Evolutionary conservation across 805 yeast genomes (phyloP).

Genomic region (Metschnikowia drakensbergensis): DNA sequence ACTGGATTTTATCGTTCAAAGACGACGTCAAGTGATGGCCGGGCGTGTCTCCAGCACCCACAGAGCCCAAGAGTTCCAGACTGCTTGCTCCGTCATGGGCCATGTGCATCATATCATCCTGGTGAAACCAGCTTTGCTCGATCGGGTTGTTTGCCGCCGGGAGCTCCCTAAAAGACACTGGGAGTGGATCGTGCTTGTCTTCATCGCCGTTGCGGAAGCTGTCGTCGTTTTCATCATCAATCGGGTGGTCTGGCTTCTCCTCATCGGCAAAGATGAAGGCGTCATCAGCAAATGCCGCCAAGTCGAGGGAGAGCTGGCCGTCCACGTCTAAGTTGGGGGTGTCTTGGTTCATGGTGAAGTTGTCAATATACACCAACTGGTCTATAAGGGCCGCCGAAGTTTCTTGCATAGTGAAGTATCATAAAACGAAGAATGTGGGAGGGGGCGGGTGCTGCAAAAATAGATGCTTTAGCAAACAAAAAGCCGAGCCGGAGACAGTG

Average conservation of each 20-base stretch:
- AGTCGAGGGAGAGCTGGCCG: constrained; percentile 47
- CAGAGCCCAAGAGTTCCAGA: not conserved
- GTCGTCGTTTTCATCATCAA: constrained; percentile 17
- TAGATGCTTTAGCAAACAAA: no score
- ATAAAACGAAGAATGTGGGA: not conserved
- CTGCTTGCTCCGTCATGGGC: not conserved
- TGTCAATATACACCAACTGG: constrained; percentile 77
- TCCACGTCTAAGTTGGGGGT: constrained; percentile 40
- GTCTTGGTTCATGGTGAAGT: constrained; percentile 48
- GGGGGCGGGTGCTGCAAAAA: no score
- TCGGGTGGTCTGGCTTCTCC: constrained; percentile 51
- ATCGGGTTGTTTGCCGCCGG: not conserved
- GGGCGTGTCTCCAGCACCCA: constrained; percentile 2
- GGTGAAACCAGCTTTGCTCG: not conserved
- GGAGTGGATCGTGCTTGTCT: not conserved
- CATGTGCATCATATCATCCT: not conserved
- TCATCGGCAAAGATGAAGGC: constrained; percentile 79
- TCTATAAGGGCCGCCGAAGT: constrained; percentile 53
- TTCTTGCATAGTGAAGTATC: constrained; percentile 13
- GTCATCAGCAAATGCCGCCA: constrained; percentile 81
- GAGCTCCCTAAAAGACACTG: not conserved
- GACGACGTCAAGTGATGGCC: constrained; percentile 7
- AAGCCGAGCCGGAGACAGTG: no score
- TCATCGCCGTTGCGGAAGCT: not conserved
- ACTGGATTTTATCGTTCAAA: constrained; percentile 13